Evolutionary conservation across 139 green algal genomes (phyloP), one percentile per base, ranked within the genome.

Genomic region (Picochlorum costavermella): DNA sequence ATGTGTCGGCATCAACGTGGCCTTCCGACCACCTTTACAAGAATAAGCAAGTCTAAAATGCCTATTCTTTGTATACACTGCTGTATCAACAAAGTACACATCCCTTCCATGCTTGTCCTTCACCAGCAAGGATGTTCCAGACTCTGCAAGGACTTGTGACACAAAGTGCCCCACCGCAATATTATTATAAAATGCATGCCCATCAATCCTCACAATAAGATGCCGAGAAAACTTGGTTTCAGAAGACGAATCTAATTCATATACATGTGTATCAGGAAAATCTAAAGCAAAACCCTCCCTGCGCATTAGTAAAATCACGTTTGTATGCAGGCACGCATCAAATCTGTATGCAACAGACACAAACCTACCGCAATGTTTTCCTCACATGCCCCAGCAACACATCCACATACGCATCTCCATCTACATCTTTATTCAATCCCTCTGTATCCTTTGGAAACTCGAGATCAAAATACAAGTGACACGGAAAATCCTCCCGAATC

Each of bases 391-490:
- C 3, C 55, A 96, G 20, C 59, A 96, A 71, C 0, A 6, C 2
- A 11, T 81, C 73, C 2, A 59, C 80, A 56, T 90, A 49, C 12
- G 43, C 46, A 9, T 84, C 66, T 0, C 88, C 88, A 33, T 88
- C 51, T 6, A 75, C 56, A 12, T 58, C 68, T 2, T 79, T 66
- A 53, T 94, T 95, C 57, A 69, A 62, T 5, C 23, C 17, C 25
- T 59, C 12, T 4, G 33, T 8, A 14, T 25, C 30, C 0, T 23
- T 45, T 37, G 56, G 63, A 67, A 74, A 95, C 72, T 96, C 89
- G 4, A 95, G 50, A 69, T 96, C 89, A 61, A 93, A 90, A 79
- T 95, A 96, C 46, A 96, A 60, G 72, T 96, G 87, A 72, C 85
- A 92, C 12, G 89, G 88, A 26, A 61, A 58, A 20, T 75, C 67